Base-by-base conservation (phyloP, 805 yeast species). In the Starmerella scarabaei region DNA sequence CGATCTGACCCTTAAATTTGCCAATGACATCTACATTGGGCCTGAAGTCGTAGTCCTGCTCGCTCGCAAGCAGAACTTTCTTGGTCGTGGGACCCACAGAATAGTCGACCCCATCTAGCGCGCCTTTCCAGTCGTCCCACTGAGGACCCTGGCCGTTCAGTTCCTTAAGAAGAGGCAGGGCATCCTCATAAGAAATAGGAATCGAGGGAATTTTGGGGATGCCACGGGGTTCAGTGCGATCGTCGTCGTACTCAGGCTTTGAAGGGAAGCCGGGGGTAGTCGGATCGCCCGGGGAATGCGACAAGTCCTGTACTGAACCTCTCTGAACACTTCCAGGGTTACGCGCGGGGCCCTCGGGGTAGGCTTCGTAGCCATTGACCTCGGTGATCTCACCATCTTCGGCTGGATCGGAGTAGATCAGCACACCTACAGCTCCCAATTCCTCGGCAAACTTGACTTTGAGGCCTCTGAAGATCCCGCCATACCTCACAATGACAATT, bases 361-460 rank as follows among this genome's bases (percentile, higher is more conserved):
- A 80, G 2, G 82, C 62, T 48, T 68, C 58, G 53, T 65, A 75
- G 4, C 82, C 84, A 42, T 75, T 70, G 28, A 65, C 66, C 19
- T 65, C 68, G 11, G 70, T 67, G 34, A 73, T 56, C 9, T 52
- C 57, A 27, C 59, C 63, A 39, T 67, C 68, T 48, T 80, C 85
- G 15, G 66, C 71, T 7, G 86, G 84, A 48, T 80, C 91, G 2
- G 80, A 63, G 55, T 75, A 80, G 23, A 80, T 62, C 14, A 80
- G 55, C 3, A 73, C 85, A 26, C 77, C 91, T 38, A 62, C 57
- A 26, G 80, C 80, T 23, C 85, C 86, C 23, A 63, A 61, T 33
- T 78, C 77, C 58, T 80, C 79, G 14, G 88, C 91, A 56, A 75
- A 75, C 53, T 76, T 73, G 37, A 81, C 81, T 54, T 80, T 80